Evolutionary conservation across 2,329 filamentous ascomycete species (phyloP), one percentile per base, ranked within the genome.

Genomic region (Fusarium staphyleae): DNA sequence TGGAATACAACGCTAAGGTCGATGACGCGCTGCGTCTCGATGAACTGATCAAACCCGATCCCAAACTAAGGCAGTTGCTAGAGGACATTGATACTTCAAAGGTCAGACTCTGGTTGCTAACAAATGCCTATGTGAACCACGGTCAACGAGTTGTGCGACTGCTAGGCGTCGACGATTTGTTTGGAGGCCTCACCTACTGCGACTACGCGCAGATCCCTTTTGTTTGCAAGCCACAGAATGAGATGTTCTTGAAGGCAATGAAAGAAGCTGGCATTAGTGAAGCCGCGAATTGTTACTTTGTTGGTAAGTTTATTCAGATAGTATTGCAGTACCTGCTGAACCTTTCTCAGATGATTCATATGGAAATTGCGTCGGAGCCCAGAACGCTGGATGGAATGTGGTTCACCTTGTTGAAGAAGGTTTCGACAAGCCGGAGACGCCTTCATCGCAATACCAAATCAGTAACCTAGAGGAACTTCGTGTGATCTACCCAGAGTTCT

Each of bases 11-110:
- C 74, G 77, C 84, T 62, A 88, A 96, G 74, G 95, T 99, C 14
- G 95, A 99, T 71, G 95, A 99, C 72, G 93, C 95, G 3, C 77
- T 99, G n/a, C 93, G 95, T 0, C 81, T 99, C 4, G 91, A 97
- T 68, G 79, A 83, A 14, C 84, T 98, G 67, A 88, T 99, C 70
- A 87, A 87, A 67, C 90, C 91, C 0, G 85, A 96, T 66, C 82
- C 87, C 0, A 79, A 86, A 65, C 78, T 98, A 28, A 86, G 91
- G 40, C 79, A 82, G 66, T 75, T 99, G 33, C 85, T 99, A 2
- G 78, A 88, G 70, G 89, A 92, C 57, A 86, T 99, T 39, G 93
- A 99, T 73, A 87, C 74, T 45, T 84, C 78, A 63, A 96, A 96
- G 70, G 90, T 96, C 55, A 91, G 86, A 58, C 78, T 92, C 13